Conservation (phyloP, 2,329 filamentous ascomycete genomes). For the Colletotrichum tanaceti region DNA sequence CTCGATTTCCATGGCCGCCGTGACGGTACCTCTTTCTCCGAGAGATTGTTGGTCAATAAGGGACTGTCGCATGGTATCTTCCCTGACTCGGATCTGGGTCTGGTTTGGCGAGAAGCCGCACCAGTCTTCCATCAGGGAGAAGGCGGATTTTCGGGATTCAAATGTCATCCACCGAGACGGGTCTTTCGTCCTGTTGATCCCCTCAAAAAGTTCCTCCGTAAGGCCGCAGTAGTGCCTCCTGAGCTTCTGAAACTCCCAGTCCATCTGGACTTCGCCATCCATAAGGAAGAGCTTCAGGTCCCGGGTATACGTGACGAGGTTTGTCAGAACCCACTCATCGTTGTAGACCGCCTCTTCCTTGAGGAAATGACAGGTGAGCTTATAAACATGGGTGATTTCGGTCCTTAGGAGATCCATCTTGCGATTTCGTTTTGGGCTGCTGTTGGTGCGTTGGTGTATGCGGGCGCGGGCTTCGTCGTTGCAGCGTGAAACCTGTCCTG, state of each 20-base stretch:
- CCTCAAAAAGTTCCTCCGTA: constrained; percentile 92
- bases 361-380: constrained; percentile 90
- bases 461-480: constrained; percentile 89
- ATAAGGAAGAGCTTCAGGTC: constrained; percentile 95
- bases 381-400: constrained; percentile 96
- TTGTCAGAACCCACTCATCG: constrained; percentile 91
- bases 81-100: constrained; percentile 80
- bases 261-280: constrained; percentile 92
- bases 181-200: constrained; percentile 86
- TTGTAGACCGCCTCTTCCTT: constrained; percentile 81
- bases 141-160: constrained; percentile 93
- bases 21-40: constrained; percentile 80
- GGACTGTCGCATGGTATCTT: constrained; percentile 88
- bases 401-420: constrained; percentile 89
- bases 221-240: constrained; percentile 94
- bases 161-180: constrained; percentile 97
- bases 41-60: constrained; percentile 82
- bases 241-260: constrained; percentile 93
- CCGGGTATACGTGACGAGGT: constrained; percentile 88
- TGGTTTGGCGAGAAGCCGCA: constrained; percentile 97
- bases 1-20: constrained; percentile 95
- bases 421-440: constrained; percentile 82
- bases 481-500: constrained; percentile 85
- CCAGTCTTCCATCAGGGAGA: constrained; percentile 98
- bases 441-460: constrained; percentile 87